Base-by-base conservation (phyloP, 78 protist species). In the Ministeria vibrans region DNA sequence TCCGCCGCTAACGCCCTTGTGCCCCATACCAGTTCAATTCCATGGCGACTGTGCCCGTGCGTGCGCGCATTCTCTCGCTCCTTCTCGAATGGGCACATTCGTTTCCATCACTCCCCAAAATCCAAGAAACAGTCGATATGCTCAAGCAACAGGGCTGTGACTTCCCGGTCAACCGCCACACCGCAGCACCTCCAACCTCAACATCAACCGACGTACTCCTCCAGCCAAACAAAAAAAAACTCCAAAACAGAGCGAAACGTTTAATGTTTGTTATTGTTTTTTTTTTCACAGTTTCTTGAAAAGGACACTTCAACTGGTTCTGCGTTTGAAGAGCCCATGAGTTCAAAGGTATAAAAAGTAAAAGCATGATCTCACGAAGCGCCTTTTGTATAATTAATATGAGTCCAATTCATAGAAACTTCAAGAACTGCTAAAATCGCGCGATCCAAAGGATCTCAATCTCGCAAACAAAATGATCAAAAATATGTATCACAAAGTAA, bases 81-180 rank as follows among this genome's bases (percentile, higher is more conserved):
- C 27, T 80, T 28, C 84, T 71, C 55, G 49, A 34, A 28, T 80
- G 84, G 76, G 71, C 68, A 2, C n/a, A 27, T 4, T 23, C 15
- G 25, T 9, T 80, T 30, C 73, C 73, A 18, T 28, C 45, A 27
- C 36, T 53, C 43, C 69, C 84, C 39, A 80, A 80, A 34, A 49
- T 80, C 23, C 30, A 49, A 9, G 78, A 80, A 34, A 78, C 75
- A 25, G 69, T 71, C 51, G 41, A 80, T 2, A 80, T 80, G 84
- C 71, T 80, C 30, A 68, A 45, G 78, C 49, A 32, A 34, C 71
- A 80, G 43, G n/a, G n/a, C n/a, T n/a, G n/a, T n/a, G n/a, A n/a
- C n/a, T n/a, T n/a, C n/a, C n/a, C n/a, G n/a, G n/a, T n/a, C n/a
- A n/a, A n/a, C n/a, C n/a, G n/a, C n/a, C n/a, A n/a, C n/a, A n/a